Percentiles rank a stretch among this genome's conserved stretches.
Conservation (phyloP, 163 green algal genomes). For the Picocystis sp. region DNA sequence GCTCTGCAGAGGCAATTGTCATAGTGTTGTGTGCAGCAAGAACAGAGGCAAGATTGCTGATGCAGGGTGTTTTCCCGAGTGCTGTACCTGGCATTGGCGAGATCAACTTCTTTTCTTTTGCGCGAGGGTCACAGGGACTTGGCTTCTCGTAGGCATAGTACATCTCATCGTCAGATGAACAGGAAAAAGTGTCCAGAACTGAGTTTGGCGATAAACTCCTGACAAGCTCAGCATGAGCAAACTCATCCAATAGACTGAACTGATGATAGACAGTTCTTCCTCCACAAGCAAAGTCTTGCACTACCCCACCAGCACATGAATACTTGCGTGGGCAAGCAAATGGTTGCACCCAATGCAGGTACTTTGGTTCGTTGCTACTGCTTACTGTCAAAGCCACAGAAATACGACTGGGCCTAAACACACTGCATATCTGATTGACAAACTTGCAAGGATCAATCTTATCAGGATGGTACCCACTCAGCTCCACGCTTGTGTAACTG, state of each 20-base stretch:
- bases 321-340: slow-evolving; percentile 29
- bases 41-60: too few relatives aligned
- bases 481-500: slow-evolving; percentile 82
- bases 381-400: not conserved
- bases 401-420: not conserved
- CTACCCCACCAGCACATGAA: slow-evolving; percentile 25
- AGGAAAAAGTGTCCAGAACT: too few relatives aligned
- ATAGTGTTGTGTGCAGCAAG: too few relatives aligned
- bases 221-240: too few relatives aligned
- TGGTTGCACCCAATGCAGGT: slow-evolving; percentile 17
- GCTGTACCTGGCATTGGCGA: too few relatives aligned
- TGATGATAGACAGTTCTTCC: slow-evolving; percentile 51
- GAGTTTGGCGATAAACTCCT: too few relatives aligned
- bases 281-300: slow-evolving; percentile 44
- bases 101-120: too few relatives aligned
- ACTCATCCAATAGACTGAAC: slow-evolving; percentile 5
- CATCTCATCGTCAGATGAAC: too few relatives aligned
- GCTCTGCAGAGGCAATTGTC: not conserved
- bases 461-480: slow-evolving; percentile 9
- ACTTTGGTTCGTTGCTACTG: too few relatives aligned
- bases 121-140: too few relatives aligned
- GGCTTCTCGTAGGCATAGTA: too few relatives aligned
- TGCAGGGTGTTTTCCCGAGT: too few relatives aligned
- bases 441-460: not conserved
- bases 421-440: not conserved